These are phyloP conservation scores for Flaveria floridana DNA, from an alignment of 140 eudicot species.

Conservation along the genomic window DNA sequence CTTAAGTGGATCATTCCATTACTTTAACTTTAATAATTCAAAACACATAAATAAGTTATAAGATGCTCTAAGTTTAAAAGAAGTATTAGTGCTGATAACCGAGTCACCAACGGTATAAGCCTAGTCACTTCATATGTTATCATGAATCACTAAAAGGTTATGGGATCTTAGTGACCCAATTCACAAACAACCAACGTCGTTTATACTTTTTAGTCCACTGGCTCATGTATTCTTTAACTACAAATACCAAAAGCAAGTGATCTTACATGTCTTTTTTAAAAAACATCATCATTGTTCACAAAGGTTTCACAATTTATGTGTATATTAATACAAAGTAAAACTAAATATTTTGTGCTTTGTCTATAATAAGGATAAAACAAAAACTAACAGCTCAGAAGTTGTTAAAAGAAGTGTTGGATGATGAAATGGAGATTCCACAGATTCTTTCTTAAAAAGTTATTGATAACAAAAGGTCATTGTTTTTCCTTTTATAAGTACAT, in stretches of 20 bases:
- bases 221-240: neutral
- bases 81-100: neutral
- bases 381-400: neutral
- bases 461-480: neutral
- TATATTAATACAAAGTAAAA: neutral
- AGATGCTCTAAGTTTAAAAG: constrained; percentile 3
- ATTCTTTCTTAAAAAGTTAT: neutral
- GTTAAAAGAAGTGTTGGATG: constrained; percentile 2
- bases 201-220: neutral
- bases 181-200: constrained; percentile 1
- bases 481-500: neutral
- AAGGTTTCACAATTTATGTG: constrained; percentile 6
- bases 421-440: neutral
- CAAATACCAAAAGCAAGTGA: neutral
- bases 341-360: neutral
- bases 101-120: constrained; percentile 27
- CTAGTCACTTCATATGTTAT: constrained; percentile 11
- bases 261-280: neutral
- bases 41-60: neutral
- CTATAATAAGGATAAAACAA: neutral
- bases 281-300: neutral
- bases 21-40: constrained; percentile 30
- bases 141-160: constrained; percentile 12
- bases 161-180: constrained; percentile 16
- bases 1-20: constrained; percentile 21